Conservation (phyloP, 2,329 filamentous ascomycete genomes). For the Pezicula neosporulosa region DNA sequence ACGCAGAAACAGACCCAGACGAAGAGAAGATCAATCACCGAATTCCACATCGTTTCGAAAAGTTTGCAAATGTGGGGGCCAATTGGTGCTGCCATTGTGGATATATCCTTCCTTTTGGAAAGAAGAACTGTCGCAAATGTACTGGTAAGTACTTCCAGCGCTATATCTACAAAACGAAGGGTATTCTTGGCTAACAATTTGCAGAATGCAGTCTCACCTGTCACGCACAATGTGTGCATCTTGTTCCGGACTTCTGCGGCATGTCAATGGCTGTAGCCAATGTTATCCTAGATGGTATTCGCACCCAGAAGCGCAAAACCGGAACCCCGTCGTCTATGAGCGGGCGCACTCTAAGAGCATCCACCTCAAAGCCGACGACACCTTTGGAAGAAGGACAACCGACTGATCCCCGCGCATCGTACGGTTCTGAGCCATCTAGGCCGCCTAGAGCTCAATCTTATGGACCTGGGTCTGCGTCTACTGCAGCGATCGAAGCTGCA, state of each 20-base stretch:
- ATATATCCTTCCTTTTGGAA: slow-evolving; percentile 90
- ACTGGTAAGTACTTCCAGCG: slow-evolving; percentile 54
- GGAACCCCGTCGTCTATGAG: slow-evolving; percentile 26
- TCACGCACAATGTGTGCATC: slow-evolving; percentile 86
- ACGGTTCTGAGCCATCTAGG: slow-evolving; percentile 22
- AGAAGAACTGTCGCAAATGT: slow-evolving; percentile 93
- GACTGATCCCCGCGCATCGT: slow-evolving; percentile 22
- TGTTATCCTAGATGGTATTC: slow-evolving; percentile 84
- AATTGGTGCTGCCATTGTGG: slow-evolving; percentile 99
- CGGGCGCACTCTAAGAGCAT: slow-evolving; percentile 22
- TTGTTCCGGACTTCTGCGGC: slow-evolving; percentile 97
- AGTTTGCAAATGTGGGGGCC: slow-evolving; percentile 95
- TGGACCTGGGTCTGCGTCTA: slow-evolving; percentile 34
- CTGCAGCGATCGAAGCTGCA: slow-evolving; percentile 59
- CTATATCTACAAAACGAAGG: background rate
- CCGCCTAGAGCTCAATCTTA: slow-evolving; percentile 30
- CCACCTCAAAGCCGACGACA: slow-evolving; percentile 18
- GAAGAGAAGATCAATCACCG: slow-evolving; percentile 99
- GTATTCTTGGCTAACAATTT: slow-evolving; percentile 23
- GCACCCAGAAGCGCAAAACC: slow-evolving; percentile 69
- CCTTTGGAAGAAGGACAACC: slow-evolving; percentile 8
- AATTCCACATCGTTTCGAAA: slow-evolving; percentile 94
- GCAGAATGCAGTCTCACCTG: slow-evolving; percentile 87
- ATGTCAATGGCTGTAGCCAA: slow-evolving; percentile 99
- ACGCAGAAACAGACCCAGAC: slow-evolving; percentile 95